Percentiles rank a stretch among this genome's conserved stretches.
These are phyloP conservation scores for Fusarium bulbicola DNA, from an alignment of 2,329 filamentous ascomycete genomes.

Conservation along the genomic window DNA sequence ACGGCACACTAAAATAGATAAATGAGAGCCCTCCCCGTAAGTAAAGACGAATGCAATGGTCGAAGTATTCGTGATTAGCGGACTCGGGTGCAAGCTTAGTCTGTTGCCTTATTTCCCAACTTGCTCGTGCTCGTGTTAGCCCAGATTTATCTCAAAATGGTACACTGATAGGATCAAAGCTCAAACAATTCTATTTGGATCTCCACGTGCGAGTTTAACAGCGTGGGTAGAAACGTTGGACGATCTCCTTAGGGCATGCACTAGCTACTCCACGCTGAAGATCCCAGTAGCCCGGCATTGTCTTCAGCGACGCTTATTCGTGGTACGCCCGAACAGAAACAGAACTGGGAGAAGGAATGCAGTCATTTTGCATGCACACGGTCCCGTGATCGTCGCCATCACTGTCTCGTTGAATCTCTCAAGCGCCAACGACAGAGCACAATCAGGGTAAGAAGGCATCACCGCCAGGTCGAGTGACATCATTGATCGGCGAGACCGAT, in stretches of 20 bases:
- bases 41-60: neutral
- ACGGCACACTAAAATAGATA: neutral
- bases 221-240: slow-evolving; percentile 29
- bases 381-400: slow-evolving; percentile 30
- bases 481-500: slow-evolving; percentile 30
- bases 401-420: slow-evolving; percentile 3
- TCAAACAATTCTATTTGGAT: slow-evolving; percentile 14
- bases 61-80: neutral
- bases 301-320: slow-evolving; percentile 12
- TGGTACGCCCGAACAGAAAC: slow-evolving; percentile 5
- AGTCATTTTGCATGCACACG: slow-evolving; percentile 25
- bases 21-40: slow-evolving; percentile 1
- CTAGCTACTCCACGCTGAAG: slow-evolving; percentile 24
- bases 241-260: slow-evolving; percentile 25
- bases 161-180: slow-evolving; percentile 18
- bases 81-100: slow-evolving; percentile 3
- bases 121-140: neutral
- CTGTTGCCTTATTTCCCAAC: slow-evolving; percentile 6
- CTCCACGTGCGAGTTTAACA: slow-evolving; percentile 30
- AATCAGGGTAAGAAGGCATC: slow-evolving; percentile 18
- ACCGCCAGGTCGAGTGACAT: slow-evolving; percentile 34
- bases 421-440: slow-evolving; percentile 24
- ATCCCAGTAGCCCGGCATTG: slow-evolving; percentile 25
- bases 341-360: slow-evolving; percentile 14
- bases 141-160: slow-evolving; percentile 1